These are phyloP conservation scores for Pseudopyricularia javanii DNA, from an alignment of 2,329 filamentous ascomycete genomes.

Conservation along the genomic window DNA sequence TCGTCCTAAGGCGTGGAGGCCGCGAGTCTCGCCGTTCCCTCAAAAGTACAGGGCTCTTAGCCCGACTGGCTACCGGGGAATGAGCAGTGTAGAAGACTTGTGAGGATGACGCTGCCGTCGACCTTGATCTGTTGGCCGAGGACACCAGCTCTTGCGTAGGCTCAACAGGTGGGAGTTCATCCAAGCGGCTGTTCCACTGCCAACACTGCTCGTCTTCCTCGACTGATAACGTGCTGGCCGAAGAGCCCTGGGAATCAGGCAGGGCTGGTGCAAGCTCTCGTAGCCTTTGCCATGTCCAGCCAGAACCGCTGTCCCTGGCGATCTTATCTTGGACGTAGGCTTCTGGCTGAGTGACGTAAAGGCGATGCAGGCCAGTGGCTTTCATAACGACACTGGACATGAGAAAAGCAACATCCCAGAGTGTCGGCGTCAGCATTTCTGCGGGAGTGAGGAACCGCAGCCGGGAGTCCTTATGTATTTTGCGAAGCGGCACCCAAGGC, in stretches of 20 bases:
- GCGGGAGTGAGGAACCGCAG: slow-evolving; percentile 57
- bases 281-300: slow-evolving; percentile 62
- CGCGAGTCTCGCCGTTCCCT: slow-evolving; percentile 28
- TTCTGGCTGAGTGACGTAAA: slow-evolving; percentile 66
- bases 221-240: slow-evolving; percentile 37
- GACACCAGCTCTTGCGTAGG: slow-evolving; percentile 19
- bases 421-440: slow-evolving; percentile 60
- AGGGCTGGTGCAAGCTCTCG: slow-evolving; percentile 48
- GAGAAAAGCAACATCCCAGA: slow-evolving; percentile 63
- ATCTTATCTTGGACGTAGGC: slow-evolving; percentile 57
- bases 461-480: slow-evolving; percentile 61
- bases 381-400: slow-evolving; percentile 63
- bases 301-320: slow-evolving; percentile 28
- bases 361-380: slow-evolving; percentile 45
- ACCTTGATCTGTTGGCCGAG: slow-evolving; percentile 22
- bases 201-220: slow-evolving; percentile 55
- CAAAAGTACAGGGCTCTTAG: slow-evolving; percentile 19
- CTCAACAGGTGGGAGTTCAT: slow-evolving; percentile 37
- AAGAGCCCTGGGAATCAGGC: slow-evolving; percentile 21
- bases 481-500: slow-evolving; percentile 63
- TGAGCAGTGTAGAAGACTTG: slow-evolving; percentile 23
- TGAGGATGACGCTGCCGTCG: slow-evolving; percentile 27
- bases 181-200: slow-evolving; percentile 53
- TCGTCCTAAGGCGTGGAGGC: slow-evolving; percentile 36
- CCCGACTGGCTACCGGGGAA: slow-evolving; percentile 18